Conservation (phyloP, 78 protist genomes). For the Trichosphaerium sp. region DNA sequence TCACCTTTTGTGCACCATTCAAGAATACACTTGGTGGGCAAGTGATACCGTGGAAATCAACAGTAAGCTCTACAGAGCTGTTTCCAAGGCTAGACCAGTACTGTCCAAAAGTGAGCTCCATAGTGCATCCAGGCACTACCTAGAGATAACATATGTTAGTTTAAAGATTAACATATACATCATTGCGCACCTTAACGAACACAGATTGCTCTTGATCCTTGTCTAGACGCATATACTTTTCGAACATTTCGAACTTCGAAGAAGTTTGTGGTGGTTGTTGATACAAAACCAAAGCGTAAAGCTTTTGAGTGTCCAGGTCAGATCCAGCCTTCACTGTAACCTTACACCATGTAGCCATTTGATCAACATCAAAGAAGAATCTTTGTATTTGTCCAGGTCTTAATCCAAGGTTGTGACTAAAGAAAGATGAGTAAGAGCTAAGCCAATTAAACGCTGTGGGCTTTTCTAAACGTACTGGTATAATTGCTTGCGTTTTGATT, state of each 20-base stretch:
- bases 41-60: background rate
- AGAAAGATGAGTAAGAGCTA: background rate
- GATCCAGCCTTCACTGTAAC: background rate
- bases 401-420: background rate
- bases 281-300: background rate
- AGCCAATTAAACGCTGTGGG: background rate
- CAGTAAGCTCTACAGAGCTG: background rate
- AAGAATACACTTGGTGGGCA: background rate
- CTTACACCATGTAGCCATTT: background rate
- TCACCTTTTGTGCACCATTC: background rate
- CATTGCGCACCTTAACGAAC: background rate
- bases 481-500: background rate
- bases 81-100: background rate
- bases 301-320: background rate
- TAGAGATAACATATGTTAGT: background rate
- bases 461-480: background rate
- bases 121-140: background rate
- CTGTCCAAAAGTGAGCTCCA: background rate
- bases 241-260: background rate
- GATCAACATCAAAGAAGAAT: background rate
- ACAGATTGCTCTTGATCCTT: no score
- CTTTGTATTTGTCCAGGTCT: background rate
- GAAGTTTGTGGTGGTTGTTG: background rate
- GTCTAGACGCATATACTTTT: no score
- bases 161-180: background rate